Conservation (phyloP, 2,329 filamentous ascomycete species). For the Pleurostoma richardsiae region DNA sequence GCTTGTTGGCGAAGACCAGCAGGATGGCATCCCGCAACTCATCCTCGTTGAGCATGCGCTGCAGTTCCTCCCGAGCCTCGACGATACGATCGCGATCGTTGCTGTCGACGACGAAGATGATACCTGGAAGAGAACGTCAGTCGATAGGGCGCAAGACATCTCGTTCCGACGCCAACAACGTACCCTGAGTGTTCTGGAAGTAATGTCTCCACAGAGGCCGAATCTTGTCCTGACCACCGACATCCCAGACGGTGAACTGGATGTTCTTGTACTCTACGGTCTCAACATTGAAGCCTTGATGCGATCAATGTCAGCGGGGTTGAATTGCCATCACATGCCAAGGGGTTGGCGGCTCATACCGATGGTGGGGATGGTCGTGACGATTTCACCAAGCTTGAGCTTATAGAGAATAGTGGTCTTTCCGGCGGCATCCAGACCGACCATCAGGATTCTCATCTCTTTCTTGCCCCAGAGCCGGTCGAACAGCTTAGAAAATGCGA, state of each 20-base stretch:
- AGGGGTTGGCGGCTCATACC: conserved; percentile 54
- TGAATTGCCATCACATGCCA: too few relatives aligned
- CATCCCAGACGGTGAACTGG: conserved; percentile 99
- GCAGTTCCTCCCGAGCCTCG: conserved; percentile 92
- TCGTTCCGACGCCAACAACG: too few relatives aligned
- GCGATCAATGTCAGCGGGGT: conserved; percentile 14
- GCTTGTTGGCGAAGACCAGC: conserved; percentile 99
- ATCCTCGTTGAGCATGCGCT: conserved; percentile 98
- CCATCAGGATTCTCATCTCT: conserved; percentile 99
- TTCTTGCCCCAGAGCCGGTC: conserved; percentile 98
- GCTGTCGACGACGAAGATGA: conserved; percentile 99
- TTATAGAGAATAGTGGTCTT: conserved; percentile 99
- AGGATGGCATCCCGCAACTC: conserved; percentile 97
- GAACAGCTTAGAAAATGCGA: conserved; percentile 94
- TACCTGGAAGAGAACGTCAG: conserved; percentile 25
- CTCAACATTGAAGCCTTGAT: conserved; percentile 94
- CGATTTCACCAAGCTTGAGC: conserved; percentile 98
- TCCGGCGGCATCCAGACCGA: conserved; percentile 97
- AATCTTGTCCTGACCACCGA: conserved; percentile 99
- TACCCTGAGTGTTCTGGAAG: conserved; percentile 97
- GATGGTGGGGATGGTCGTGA: conserved; percentile 98
- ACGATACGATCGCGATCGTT: conserved; percentile 98
- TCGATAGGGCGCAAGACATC: too few relatives aligned
- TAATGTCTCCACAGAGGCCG: conserved; percentile 99
- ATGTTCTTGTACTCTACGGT: conserved; percentile 99